These are phyloP conservation scores for Claviceps citrina DNA, from an alignment of 2,329 filamentous ascomycete genomes.

Conservation along the genomic window DNA sequence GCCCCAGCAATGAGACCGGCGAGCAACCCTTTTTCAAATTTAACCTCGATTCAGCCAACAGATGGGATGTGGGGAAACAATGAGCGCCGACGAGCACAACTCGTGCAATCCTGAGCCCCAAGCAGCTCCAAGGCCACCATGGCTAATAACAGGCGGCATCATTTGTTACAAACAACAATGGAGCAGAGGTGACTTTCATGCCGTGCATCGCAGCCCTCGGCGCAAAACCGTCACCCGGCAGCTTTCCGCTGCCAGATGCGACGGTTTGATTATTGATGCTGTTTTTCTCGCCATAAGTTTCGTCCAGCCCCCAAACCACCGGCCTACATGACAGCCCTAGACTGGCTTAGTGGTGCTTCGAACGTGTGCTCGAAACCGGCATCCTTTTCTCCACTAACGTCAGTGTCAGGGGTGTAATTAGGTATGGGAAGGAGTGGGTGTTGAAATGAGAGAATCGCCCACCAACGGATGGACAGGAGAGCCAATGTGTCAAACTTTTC, in stretches of 20 bases:
- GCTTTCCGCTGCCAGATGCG: slow-evolving; percentile 2
- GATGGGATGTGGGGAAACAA: slow-evolving; percentile 1
- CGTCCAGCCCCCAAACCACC: slow-evolving; percentile 3
- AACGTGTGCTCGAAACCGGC: slow-evolving; percentile 3
- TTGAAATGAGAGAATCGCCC: slow-evolving; percentile 4
- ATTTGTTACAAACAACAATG: background rate
- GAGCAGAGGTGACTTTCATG: background rate
- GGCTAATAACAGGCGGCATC: background rate
- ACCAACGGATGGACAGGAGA: slow-evolving; percentile 3
- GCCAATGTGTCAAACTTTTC: slow-evolving; percentile 6
- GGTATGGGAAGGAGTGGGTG: slow-evolving; percentile 2
- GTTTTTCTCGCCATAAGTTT: slow-evolving; percentile 1
- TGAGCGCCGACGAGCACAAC: slow-evolving; percentile 3
- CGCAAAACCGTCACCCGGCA: background rate
- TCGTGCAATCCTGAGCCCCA: background rate
- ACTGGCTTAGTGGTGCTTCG: slow-evolving; percentile 1
- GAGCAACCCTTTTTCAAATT: no score
- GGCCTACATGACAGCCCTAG: slow-evolving; percentile 1
- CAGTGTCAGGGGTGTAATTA: slow-evolving; percentile 3
- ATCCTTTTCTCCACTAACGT: slow-evolving; percentile 3
- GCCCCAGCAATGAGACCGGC: no score
- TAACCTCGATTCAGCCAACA: no score
- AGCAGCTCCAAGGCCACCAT: background rate
- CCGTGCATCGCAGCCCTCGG: no score
- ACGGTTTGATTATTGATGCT: slow-evolving; percentile 4